phyloP scores from a whole-genome alignment of 2,329 filamentous ascomycete genomes.

The Colletotrichum sojae region DNA sequence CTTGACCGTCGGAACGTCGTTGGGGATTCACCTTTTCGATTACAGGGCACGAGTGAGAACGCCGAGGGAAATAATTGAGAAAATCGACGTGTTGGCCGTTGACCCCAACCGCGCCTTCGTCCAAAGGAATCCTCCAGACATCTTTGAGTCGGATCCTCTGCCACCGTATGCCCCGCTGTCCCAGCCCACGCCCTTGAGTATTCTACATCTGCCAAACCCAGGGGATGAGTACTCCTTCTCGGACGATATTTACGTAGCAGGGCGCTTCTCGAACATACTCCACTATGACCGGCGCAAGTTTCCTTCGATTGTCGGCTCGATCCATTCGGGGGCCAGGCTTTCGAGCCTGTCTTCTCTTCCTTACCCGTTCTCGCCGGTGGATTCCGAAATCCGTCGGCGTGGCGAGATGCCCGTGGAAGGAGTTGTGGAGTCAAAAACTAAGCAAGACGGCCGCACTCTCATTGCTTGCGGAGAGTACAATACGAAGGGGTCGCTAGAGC shows the following conservation, averaged over 20 bases:
- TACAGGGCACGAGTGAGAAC: slow-evolving; percentile 64
- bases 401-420: slow-evolving; percentile 69
- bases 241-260: slow-evolving; percentile 88
- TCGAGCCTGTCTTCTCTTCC: slow-evolving; percentile 80
- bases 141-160: slow-evolving; percentile 68
- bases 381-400: slow-evolving; percentile 69
- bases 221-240: slow-evolving; percentile 70
- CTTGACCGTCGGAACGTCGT: slow-evolving; percentile 86
- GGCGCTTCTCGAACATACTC: slow-evolving; percentile 89
- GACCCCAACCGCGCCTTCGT: slow-evolving; percentile 54
- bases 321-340: slow-evolving; percentile 87
- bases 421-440: slow-evolving; percentile 67
- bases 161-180: slow-evolving; percentile 79
- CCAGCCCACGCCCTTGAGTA: slow-evolving; percentile 85
- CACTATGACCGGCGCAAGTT: slow-evolving; percentile 92
- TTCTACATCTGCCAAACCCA: slow-evolving; percentile 79
- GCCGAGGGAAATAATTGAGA: slow-evolving; percentile 46
- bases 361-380: slow-evolving; percentile 75
- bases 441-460: slow-evolving; percentile 72
- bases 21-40: slow-evolving; percentile 88
- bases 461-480: slow-evolving; percentile 93
- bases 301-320: slow-evolving; percentile 79
- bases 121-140: slow-evolving; percentile 44
- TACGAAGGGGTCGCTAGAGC: slow-evolving; percentile 88
- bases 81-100: slow-evolving; percentile 32